Conservation (phyloP, 192 early-diverging fungal species). For the Podila verticillata region DNA sequence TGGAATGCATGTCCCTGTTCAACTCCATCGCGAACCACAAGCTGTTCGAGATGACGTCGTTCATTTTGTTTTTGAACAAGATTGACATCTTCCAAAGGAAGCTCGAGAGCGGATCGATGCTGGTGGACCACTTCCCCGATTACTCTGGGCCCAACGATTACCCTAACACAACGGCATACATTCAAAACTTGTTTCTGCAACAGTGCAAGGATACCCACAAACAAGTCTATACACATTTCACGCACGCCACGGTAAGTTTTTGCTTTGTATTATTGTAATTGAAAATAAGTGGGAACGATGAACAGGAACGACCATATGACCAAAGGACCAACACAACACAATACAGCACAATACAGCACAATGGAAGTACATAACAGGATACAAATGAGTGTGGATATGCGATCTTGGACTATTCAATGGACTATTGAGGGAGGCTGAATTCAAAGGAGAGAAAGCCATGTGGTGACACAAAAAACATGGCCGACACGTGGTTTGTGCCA, state of each 20-base stretch:
- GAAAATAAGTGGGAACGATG: neutral
- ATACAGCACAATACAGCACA: too few relatives aligned
- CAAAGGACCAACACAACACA: too few relatives aligned
- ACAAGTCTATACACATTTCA: constrained; percentile 60
- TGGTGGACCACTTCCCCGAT: constrained; percentile 62
- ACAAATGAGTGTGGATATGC: neutral
- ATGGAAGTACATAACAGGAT: too few relatives aligned
- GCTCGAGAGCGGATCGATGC: constrained; percentile 47
- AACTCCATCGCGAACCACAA: constrained; percentile 58
- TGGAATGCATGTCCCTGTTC: constrained; percentile 56
- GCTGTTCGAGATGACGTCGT: constrained; percentile 59
- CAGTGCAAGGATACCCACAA: constrained; percentile 57
- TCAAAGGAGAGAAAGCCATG: constrained; percentile 2
- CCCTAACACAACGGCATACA: constrained; percentile 44
- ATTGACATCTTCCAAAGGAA: constrained; percentile 71
- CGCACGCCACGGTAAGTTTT: constrained; percentile 59
- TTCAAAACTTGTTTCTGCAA: constrained; percentile 52
- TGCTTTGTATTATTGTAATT: constrained; percentile 4
- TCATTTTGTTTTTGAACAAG: constrained; percentile 75
- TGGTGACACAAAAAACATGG: constrained; percentile 30
- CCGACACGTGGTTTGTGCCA: constrained; percentile 44
- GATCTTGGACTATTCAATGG: neutral
- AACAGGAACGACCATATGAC: neutral
- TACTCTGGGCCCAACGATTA: constrained; percentile 64
- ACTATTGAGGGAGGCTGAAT: neutral